Base-by-base conservation (phyloP, 1,284 basidiomycete genomes). In the Takashimella tepidaria region DNA sequence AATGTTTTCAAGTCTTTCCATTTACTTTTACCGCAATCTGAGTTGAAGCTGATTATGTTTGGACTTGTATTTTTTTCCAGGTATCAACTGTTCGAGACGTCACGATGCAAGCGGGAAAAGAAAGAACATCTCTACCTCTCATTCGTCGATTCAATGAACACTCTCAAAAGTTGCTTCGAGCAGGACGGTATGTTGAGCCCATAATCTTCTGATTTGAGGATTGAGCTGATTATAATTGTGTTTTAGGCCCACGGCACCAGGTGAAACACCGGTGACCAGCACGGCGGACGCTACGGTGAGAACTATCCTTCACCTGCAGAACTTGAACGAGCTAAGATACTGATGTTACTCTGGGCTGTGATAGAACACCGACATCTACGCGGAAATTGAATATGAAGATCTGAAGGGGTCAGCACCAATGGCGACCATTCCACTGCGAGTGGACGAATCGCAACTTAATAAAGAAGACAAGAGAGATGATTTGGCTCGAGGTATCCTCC, bases 101-200 rank as follows among this genome's bases (percentile, higher is more conserved):
- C 45, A 98, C 96, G 0, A 99, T 98, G 96, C 88, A 92, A 68
- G 85, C 93, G 4, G 96, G 96, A 5, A 83, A 86, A 62, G 88
- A 96, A 70, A 81, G 86, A 47, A 86, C 85, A 21, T 87, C 88
- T 19, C 75, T 99, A 40, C 96, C 96, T 0, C 81, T 98, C 27
- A 97, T 99, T 64, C 82, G 96, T 42, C 87, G 95, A 64, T 98
- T 98, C 78, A 98, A 98, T 68, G 91, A 97, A 67, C 96, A 98
- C 74, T 95, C 91, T 0, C 89, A 93, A 64, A 80, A 91, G 59
- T 76, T 98, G 13, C 78, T 98, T 6, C 55, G 56, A 21, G 61
- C 63, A 24, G 87, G 87, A 62, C 63, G 45, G 31, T 37, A 37
- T 51, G 62, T 57, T 6, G 5, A 12, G 31, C 19, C 23, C 31